Percentiles rank a stretch among this genome's conserved stretches.
Evolutionary conservation across 2,329 filamentous ascomycete genomes (phyloP).

Genomic region (Bipolaris cookei): DNA sequence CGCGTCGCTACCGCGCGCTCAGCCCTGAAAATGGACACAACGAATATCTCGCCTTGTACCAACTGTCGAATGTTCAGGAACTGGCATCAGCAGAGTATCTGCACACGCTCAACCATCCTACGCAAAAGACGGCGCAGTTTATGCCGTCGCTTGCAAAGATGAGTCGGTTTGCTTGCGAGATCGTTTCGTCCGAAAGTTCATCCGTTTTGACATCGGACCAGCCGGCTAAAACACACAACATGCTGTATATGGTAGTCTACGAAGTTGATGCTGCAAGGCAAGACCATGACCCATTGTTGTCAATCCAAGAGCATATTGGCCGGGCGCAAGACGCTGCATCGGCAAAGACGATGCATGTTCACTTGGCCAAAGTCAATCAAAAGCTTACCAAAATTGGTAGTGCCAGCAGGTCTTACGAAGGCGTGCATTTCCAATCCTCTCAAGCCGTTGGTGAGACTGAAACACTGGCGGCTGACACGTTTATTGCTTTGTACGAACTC

Average conservation of each 20-base stretch:
- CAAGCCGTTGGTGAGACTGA: neutral
- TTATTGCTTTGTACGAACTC: conserved; percentile 11
- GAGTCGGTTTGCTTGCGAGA: conserved; percentile 21
- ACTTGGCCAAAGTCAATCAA: conserved; percentile 5
- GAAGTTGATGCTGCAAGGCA: neutral
- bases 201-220: neutral
- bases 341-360: neutral
- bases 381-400: conserved; percentile 14
- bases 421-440: conserved; percentile 7
- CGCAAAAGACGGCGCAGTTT: conserved; percentile 16
- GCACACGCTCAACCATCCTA: conserved; percentile 17
- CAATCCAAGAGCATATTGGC: neutral
- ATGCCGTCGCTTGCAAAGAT: conserved; percentile 22
- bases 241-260: conserved; percentile 6
- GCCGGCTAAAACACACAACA: neutral
- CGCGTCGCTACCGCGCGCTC: conserved; percentile 17
- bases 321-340: neutral
- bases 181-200: neutral
- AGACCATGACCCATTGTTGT: neutral
- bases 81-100: conserved; percentile 18
- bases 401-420: conserved; percentile 19
- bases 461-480: neutral
- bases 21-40: neutral
- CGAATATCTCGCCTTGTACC: conserved; percentile 21
- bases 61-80: conserved; percentile 9